A percentile compares a stretch with the other conserved stretches of the same genome.
Evolutionary conservation across 345 rosid species (phyloP).

Genomic region (Lumnitzera littorea): DNA sequence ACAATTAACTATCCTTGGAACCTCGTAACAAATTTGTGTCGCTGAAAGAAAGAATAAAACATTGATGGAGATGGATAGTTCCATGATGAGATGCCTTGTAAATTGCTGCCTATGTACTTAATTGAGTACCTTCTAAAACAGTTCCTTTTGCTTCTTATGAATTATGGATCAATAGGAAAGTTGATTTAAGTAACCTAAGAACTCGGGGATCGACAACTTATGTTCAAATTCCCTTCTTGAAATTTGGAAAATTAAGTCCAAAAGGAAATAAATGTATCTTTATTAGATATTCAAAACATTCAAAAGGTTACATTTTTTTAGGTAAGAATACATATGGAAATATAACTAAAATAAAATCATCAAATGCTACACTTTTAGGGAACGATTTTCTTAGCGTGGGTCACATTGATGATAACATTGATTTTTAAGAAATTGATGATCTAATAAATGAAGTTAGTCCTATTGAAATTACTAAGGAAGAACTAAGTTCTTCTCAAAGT

Average conservation of each 20-base stretch:
- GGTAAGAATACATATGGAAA: not conserved
- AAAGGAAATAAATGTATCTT: conserved; percentile 3
- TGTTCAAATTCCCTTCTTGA: not conserved
- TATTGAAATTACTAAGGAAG: not conserved
- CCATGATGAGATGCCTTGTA: not conserved
- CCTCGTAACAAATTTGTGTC: not conserved
- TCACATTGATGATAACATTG: no score
- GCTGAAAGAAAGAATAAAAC: not conserved
- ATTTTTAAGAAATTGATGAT: not conserved
- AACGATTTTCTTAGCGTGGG: no score
- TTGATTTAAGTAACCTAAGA: not conserved
- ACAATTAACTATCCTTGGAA: not conserved
- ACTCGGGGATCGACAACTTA: not conserved
- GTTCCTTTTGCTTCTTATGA: not conserved
- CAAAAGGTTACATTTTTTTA: conserved; percentile 2
- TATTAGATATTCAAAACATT: not conserved
- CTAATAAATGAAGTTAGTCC: not conserved
- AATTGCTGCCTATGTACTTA: not conserved
- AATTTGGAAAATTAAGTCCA: conserved; percentile 2
- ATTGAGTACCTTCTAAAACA: not conserved
- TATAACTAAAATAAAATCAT: not conserved
- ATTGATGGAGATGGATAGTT: not conserved
- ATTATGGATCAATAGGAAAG: not conserved
- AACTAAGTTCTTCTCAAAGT: not conserved
- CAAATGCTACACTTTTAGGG: no score